Evolutionary conservation across 306 rosid species (phyloP).

Genomic region (Medicago lupulina): DNA sequence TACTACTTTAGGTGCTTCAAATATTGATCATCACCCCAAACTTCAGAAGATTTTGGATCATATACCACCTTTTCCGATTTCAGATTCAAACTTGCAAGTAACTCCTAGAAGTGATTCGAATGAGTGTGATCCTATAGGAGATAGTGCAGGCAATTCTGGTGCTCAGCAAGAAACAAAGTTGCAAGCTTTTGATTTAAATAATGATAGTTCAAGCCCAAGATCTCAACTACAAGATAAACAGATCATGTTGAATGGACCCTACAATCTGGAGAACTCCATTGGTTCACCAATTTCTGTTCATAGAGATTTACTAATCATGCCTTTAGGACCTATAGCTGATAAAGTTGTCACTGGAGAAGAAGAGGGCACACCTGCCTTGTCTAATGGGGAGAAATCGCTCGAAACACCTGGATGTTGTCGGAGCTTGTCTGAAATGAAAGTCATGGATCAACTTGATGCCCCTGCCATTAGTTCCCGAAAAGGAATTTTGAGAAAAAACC

Average conservation of each 20-base stretch:
- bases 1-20: constrained; percentile 49
- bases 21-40: constrained; percentile 35
- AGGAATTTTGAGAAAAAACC: constrained; percentile 74
- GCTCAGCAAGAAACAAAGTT: constrained; percentile 31
- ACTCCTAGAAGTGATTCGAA: constrained; percentile 40
- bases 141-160: constrained; percentile 31
- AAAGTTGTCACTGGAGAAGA: constrained; percentile 42
- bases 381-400: constrained; percentile 38
- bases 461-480: constrained; percentile 24
- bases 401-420: constrained; percentile 41
- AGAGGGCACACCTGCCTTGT: constrained; percentile 30
- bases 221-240: constrained; percentile 47
- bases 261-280: constrained; percentile 44
- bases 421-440: constrained; percentile 39
- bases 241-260: constrained; percentile 35
- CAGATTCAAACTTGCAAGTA: constrained; percentile 37
- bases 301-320: constrained; percentile 39
- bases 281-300: constrained; percentile 30
- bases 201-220: constrained; percentile 37
- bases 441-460: constrained; percentile 25
- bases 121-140: constrained; percentile 23
- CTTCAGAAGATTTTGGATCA: constrained; percentile 46
- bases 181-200: constrained; percentile 15
- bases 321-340: constrained; percentile 23
- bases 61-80: constrained; percentile 22